Base-by-base conservation (phyloP, 1,284 basidiomycete genomes). In the Erythrobasidium hasegawianum region DNA sequence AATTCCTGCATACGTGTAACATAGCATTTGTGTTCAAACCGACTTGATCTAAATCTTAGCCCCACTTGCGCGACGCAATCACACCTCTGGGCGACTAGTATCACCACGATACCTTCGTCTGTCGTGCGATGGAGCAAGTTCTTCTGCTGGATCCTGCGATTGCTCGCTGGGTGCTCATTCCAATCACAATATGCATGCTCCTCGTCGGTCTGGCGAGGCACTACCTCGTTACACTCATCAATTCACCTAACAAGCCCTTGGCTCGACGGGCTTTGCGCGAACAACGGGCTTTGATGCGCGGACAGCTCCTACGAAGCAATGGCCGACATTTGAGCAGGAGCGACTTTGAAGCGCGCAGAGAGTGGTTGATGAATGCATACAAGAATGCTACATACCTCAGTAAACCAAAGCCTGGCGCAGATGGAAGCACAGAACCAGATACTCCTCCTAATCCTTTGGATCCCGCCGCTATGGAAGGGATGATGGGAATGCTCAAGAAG, bases 401-500 rank as follows among this genome's bases (percentile, higher is more conserved):
- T 75, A 86, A 86, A 1, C 86, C 87, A 14, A 85, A 87, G 1
- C 69, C 72, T 11, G 70, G 74, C 11, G 77, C 78, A 50, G 76
- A 74, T 60, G 85, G 87, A 68, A 78, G 82, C 9, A 78, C n/a
- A 26, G 16, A 20, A 26, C 20, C 18, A 26, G 56, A 55, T n/a
- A 73, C 83, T 1, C 81, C 88, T 0, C 74, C 79, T 40, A 83
- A 82, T 72, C 83, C 83, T 1, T 83, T 98, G 74, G 93, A 98
- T 79, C 90, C 91, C 5, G 84, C 84, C 40, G 86, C 87, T 57
- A 97, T 98, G 93, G 96, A 98, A 70, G 88, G 87, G 27, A 96
- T 98, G 91, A 96, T 98, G 93, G 85, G 93, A 29, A 90, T 90
- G 57, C 90, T 98, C 88, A 98, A 97, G 82, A 96, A 95, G 57